Evolutionary conservation across 306 rosid species (phyloP), one percentile per base, ranked within the genome.

Genomic region (Arachis hypogaea): DNA sequence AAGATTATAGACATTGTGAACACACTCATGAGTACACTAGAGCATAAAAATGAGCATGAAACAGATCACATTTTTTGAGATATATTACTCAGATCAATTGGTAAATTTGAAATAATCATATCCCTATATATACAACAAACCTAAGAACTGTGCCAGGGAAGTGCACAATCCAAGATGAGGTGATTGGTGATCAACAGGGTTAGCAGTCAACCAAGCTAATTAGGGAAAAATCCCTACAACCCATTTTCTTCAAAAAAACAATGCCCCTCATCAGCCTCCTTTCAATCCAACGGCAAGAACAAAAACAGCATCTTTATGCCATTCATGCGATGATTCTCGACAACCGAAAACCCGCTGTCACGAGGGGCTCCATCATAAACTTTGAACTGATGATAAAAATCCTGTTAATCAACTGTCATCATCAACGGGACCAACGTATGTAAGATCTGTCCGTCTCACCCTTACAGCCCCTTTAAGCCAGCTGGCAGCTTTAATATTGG

Each of bases 381-480:
- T 76, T 75, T 72, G 66, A 78, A 76, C 80, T 69, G 77, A 82
- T 62, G 69, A 33, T 4, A 70, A 86, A 73, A 84, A 72, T 80
- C 71, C 63, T 42, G 81, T 83, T 44, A 81, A 80, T 94, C 89
- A 92, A 85, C 88, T 94, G 76, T 88, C 97, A 16, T 92, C 99
- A 47, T 94, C 99, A 76, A 89, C 82, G 0, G 90, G 81, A 56
- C 99, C 99, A 77, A 92, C 75, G 78, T 94, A 94, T 8, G 97
- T 89, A 56, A 94, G 92, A 83, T 91, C 99, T 11, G 87, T 94
- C 65, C 99, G 87, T 71, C 99, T 88, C 77, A 89, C 93, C 81
- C 99, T 86, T 33, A 94, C 82, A 12, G 96, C 83, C 69, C 99
- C 99, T 78, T 87, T 94, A 10, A 94, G 97, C 93, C 92, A 94